Evolutionary conservation across 352 stramenopile species (phyloP), one percentile per base, ranked within the genome.

Genomic region (Phytophthora sp.): DNA sequence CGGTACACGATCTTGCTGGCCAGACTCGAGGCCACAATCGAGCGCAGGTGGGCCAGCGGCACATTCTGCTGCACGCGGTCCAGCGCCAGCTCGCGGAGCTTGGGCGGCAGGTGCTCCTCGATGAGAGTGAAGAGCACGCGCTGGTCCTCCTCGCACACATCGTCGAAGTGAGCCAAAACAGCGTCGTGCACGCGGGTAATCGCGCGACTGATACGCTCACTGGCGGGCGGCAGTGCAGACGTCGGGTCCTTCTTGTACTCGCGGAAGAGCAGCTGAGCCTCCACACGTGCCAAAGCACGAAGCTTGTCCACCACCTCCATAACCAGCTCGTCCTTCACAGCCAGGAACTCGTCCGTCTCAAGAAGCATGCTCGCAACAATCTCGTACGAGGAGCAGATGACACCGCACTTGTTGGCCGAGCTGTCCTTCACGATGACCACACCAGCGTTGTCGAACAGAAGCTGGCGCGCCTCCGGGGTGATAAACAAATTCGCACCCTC

Each of bases 1-100:
- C 96, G 96, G 80, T 99, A 99, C 21, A 99, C 97, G 58, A 99
- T 92, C 76, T 98, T 98, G 49, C 91, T 98, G 41, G 97, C 97
- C 27, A 99, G 73, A 52, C 88, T 97, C 21, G 94, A 98, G 6
- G 94, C 94, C 46, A 99, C 94, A 31, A 98, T 97, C 74, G 97
- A 98, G 62, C 94, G 97, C 66, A 98, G 89, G 86, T 99, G 99
- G 44, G 97, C 92, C 20, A 90, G 76, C 15, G 97, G 97, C 28
- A 99, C 94, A 46, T 95, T 85, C 24, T 96, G 69, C 44, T 92
- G 79, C 49, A 99, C 93, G 50, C 92, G 79, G 67, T 99, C 93
- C 57, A 98, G 96, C 0, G 92, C 88, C 12, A 98, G 52, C 42
- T 98, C 90, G 42, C 95, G 94, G 54, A 99, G 87, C 52, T 97